Evolutionary conservation across 1,284 basidiomycete genomes (phyloP).

Genomic region (Cutaneotrichosporon cyanovorans): DNA sequence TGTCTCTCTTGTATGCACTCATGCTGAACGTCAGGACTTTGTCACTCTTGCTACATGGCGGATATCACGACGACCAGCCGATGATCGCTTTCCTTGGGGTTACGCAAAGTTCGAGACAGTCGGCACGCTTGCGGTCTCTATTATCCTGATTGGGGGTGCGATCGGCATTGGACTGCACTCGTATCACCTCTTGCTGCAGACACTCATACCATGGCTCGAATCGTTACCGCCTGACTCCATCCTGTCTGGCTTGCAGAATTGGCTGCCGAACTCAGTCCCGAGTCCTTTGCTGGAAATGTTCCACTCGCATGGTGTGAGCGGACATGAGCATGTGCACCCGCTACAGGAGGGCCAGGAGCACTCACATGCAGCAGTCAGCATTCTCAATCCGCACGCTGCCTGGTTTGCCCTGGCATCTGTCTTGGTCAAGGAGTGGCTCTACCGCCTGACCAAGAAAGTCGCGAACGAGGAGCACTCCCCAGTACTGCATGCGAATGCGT

Average conservation of each 20-base stretch:
- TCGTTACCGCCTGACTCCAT: slow-evolving; percentile 39
- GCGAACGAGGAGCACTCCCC: slow-evolving; percentile 83
- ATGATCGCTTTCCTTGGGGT: slow-evolving; percentile 53
- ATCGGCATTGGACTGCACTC: slow-evolving; percentile 91
- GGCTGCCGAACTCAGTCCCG: slow-evolving; percentile 40
- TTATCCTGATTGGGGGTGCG: slow-evolving; percentile 75
- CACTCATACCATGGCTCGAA: slow-evolving; percentile 45
- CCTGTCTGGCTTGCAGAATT: slow-evolving; percentile 29
- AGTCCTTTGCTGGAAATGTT: slow-evolving; percentile 45
- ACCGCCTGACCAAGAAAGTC: slow-evolving; percentile 75
- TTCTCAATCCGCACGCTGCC: slow-evolving; percentile 88
- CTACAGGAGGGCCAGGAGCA: slow-evolving; percentile 28
- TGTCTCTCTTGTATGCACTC: not conserved
- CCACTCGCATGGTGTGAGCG: slow-evolving; percentile 50
- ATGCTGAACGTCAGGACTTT: slow-evolving; percentile 54
- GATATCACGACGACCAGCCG: slow-evolving; percentile 71
- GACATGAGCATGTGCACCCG: slow-evolving; percentile 33
- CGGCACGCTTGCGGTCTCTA: slow-evolving; percentile 74
- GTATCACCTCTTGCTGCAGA: slow-evolving; percentile 52
- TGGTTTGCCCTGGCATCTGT: slow-evolving; percentile 87
- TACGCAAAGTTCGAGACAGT: slow-evolving; percentile 93
- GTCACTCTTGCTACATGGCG: slow-evolving; percentile 89
- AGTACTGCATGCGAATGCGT: slow-evolving; percentile 82
- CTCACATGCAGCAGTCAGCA: slow-evolving; percentile 24
- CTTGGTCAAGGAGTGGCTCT: slow-evolving; percentile 84